These are phyloP conservation scores for Peniophora sp. DNA, from an alignment of 1,284 basidiomycete species.

Conservation along the genomic window DNA sequence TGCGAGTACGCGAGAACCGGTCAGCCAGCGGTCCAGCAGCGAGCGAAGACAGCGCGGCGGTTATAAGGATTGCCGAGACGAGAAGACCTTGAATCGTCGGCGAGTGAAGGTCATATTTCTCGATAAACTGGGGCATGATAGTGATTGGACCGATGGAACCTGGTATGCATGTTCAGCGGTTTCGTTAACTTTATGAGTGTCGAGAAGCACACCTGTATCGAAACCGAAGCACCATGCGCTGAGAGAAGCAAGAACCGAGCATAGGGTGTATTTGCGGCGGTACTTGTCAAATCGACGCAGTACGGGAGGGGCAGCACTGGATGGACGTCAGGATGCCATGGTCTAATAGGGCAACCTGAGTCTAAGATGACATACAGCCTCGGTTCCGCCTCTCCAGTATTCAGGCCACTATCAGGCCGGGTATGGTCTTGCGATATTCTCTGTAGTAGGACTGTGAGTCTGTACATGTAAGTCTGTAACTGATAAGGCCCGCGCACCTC, in stretches of 20 bases:
- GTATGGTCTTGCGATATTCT: too few relatives aligned
- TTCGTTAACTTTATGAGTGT: background rate
- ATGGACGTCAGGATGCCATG: too few relatives aligned
- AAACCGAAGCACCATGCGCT: conserved; percentile 32
- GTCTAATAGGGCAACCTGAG: too few relatives aligned
- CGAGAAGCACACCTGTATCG: conserved; percentile 23
- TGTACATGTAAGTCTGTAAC: too few relatives aligned
- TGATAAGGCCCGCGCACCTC: too few relatives aligned
- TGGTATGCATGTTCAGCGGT: conserved; percentile 7
- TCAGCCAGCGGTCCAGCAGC: conserved; percentile 39
- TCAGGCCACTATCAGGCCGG: too few relatives aligned
- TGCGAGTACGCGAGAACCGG: conserved; percentile 37
- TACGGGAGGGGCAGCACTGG: too few relatives aligned
- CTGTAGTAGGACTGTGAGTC: too few relatives aligned
- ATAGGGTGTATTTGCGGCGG: conserved; percentile 11
- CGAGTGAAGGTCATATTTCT: conserved; percentile 23
- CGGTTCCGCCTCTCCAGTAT: too few relatives aligned
- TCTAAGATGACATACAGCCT: too few relatives aligned
- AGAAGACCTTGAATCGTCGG: conserved; percentile 33
- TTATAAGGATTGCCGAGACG: conserved; percentile 37
- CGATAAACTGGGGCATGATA: conserved; percentile 34
- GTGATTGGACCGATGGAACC: conserved; percentile 39
- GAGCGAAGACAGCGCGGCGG: conserved; percentile 35
- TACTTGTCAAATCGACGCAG: background rate
- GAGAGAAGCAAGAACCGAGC: conserved; percentile 22